Percentiles rank a stretch among this genome's conserved stretches.
Conservation (phyloP, 495 filamentous ascomycete genomes). For the Talaromyces borbonicus region DNA sequence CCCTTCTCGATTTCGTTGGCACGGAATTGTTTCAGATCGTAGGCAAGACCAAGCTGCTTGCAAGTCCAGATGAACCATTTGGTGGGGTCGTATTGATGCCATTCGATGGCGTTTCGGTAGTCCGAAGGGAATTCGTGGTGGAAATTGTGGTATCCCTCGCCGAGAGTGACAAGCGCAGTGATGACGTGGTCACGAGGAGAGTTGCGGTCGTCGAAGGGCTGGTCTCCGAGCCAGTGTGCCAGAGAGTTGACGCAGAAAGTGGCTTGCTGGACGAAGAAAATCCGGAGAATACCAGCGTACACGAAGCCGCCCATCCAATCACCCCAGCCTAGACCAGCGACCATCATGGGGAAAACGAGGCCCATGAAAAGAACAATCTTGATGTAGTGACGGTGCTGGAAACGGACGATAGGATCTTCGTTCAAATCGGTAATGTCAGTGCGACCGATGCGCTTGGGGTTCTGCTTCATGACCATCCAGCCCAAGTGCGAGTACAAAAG, state of each 20-base stretch:
- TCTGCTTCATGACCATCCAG: conserved; percentile 91
- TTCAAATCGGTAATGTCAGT: conserved; percentile 97
- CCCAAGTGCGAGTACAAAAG: conserved; percentile 93
- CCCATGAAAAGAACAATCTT: conserved; percentile 84
- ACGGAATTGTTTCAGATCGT: conserved; percentile 94
- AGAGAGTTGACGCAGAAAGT: conserved; percentile 99
- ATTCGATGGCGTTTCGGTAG: conserved; percentile 96
- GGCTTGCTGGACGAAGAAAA: conserved; percentile 98
- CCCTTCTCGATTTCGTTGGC: conserved; percentile 99
- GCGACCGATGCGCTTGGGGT: conserved; percentile 84
- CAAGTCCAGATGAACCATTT: conserved; percentile 94
- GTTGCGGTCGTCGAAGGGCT: conserved; percentile 99
- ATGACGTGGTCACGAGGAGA: conserved; percentile 93
- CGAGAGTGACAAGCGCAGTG: conserved; percentile 90
- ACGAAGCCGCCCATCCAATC: conserved; percentile 89
- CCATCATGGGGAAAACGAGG: conserved; percentile 69
- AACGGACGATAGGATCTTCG: conserved; percentile 86
- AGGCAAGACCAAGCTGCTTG: conserved; percentile 91
- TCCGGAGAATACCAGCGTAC: conserved; percentile 89
- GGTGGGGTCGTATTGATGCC: conserved; percentile 98
- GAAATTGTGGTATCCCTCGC: conserved; percentile 99
- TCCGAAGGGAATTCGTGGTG: conserved; percentile 99
- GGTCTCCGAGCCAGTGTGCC: conserved; percentile 97
- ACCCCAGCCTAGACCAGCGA: conserved; percentile 81
- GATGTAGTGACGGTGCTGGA: conserved; percentile 92